phyloP scores from a whole-genome alignment of 169 alveolate genomes.

The Prorocentrum cordatum region DNA sequence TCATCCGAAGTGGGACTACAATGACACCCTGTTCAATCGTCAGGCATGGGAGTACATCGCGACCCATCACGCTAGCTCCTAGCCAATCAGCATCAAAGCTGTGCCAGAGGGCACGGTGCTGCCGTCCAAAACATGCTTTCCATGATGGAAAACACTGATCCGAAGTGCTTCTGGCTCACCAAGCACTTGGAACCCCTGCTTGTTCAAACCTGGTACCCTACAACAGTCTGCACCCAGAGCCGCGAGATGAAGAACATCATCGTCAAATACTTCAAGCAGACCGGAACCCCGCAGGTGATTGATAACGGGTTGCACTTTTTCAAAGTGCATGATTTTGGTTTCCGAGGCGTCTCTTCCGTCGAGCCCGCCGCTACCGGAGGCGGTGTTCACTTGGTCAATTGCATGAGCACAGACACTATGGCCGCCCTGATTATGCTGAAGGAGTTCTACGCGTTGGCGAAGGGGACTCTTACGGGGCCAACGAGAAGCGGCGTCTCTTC shows the following conservation, averaged over 20 bases:
- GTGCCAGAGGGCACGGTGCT: conserved; percentile 26
- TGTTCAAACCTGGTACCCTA: conserved; percentile 60
- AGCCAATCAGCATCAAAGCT: conserved; percentile 45
- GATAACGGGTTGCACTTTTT: no score
- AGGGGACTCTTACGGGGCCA: no score
- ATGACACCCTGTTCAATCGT: conserved; percentile 4
- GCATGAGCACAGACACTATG: conserved; percentile 38
- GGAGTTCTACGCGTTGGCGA: not conserved
- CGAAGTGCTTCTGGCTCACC: conserved; percentile 52
- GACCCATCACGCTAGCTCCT: conserved; percentile 8
- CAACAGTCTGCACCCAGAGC: conserved; percentile 14
- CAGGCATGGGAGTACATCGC: conserved; percentile 22
- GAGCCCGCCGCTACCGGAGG: conserved; percentile 44
- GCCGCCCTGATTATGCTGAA: conserved; percentile 10
- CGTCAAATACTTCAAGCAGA: not conserved
- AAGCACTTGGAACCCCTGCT: conserved; percentile 17
- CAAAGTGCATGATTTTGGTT: conserved; percentile 55
- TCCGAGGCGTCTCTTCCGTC: conserved; percentile 64
- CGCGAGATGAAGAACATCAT: conserved; percentile 20
- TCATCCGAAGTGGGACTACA: no score
- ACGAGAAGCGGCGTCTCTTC: no score
- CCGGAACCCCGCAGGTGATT: no score
- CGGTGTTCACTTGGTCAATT: conserved; percentile 29
- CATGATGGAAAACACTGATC: conserved; percentile 41
- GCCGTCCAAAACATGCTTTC: conserved; percentile 15